Percentiles rank a stretch among this genome's conserved stretches.
Evolutionary conservation across 495 filamentous ascomycete genomes (phyloP).

Genomic region (Podospora pseudoanserina): DNA sequence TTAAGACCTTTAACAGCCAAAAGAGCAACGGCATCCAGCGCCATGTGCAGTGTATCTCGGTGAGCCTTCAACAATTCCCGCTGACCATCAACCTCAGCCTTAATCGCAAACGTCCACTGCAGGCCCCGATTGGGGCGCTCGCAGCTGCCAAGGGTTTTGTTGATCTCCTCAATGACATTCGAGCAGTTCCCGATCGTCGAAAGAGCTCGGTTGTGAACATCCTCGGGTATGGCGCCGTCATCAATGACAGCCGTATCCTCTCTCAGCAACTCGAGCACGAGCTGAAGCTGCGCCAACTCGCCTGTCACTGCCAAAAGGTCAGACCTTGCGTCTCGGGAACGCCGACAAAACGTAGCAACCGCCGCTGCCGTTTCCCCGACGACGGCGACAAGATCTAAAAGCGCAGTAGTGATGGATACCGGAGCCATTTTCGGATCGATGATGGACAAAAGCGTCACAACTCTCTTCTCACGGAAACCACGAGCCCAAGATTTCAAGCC

Average conservation of each 20-base stretch:
- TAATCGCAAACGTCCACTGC: not conserved
- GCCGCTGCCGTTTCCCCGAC: not conserved
- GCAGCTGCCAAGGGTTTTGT: not conserved
- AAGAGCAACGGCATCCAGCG: not conserved
- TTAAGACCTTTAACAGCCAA: not conserved
- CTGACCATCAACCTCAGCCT: not conserved
- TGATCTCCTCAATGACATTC: not conserved
- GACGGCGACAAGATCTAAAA: not conserved
- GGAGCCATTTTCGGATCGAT: not conserved
- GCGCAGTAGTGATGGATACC: not conserved
- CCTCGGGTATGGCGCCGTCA: not conserved
- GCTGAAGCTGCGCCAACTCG: not conserved
- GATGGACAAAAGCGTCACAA: too few relatives aligned
- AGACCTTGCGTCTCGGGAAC: not conserved
- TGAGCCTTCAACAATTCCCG: not conserved
- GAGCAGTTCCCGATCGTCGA: not conserved
- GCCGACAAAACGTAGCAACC: not conserved
- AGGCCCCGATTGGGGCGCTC: not conserved
- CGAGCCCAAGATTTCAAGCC: too few relatives aligned
- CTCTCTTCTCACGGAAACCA: too few relatives aligned
- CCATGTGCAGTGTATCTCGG: not conserved
- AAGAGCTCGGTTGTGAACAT: not conserved
- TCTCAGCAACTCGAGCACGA: not conserved
- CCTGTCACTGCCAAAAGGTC: not conserved
- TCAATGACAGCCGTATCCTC: not conserved